Evolutionary conservation across 2,329 filamentous ascomycete species (phyloP), one percentile per base, ranked within the genome.

Genomic region (Xylaria hypoxylon): DNA sequence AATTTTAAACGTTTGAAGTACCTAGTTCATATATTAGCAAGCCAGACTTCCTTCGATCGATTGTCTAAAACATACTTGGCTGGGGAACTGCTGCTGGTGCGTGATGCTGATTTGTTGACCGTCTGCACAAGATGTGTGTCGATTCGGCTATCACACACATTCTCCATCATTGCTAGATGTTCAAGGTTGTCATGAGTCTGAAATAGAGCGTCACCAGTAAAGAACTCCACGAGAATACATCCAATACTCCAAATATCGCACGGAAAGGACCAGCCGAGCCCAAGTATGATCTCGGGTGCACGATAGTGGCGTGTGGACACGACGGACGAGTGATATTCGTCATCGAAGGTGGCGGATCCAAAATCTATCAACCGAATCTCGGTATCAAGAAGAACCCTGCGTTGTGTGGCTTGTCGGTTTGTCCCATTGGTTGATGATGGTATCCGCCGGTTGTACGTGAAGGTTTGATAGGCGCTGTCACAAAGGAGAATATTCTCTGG

Each of bases 211-310:
- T 91, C 89, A 5, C 89, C 89, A 0, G 89, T 92, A 68, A 88
- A 92, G 76, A 92, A 91, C 69, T 92, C 89, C 17, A 92, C 89
- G 15, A 92, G 81, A 68, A 92, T 91, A 71, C 89, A 92, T 3
- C 89, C 89, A 35, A 92, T 91, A 75, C 89, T 91, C 89, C 89
- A 92, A 33, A 92, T 90, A 73, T 92, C 89, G 68, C 89, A 92
- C 2, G 89, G 89, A 69, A 86, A 91, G 3, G 89, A 91, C 89
- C 89, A 92, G 22, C 89, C 89, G 1, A 92, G 81, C 0, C 89
- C 89, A 22, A 92, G 82, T 52, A 92, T 91, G 67, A 92, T 91
- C 72, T 92, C 89, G 0, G 89, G 89, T 0, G 89, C 89, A 50
- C 89, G 84, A 72, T 92, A 92, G 73, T 92, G 89, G 3, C 89